Conservation (phyloP, 352 stramenopile genomes). For the Phytopythium helicoides region DNA sequence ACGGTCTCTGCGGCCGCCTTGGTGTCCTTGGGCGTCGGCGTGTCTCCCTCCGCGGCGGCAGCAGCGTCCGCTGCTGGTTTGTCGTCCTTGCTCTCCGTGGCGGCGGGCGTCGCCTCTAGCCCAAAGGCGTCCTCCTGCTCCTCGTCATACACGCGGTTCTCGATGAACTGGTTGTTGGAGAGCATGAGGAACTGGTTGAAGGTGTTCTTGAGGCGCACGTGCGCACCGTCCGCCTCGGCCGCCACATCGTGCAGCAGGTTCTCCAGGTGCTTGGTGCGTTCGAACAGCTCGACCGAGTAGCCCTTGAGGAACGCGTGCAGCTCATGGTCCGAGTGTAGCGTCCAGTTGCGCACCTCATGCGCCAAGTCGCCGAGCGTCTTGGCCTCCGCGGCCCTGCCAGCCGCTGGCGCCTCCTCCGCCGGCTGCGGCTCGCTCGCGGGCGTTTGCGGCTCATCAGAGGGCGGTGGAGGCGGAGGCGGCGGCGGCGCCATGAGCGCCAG, state of each 20-base stretch:
- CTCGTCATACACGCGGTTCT: slow-evolving; percentile 89
- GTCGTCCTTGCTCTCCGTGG: slow-evolving; percentile 17
- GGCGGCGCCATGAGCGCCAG: slow-evolving; percentile 20
- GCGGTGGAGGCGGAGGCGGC: slow-evolving; percentile 12
- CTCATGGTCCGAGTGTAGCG: slow-evolving; percentile 72
- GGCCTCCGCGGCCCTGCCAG: slow-evolving; percentile 9
- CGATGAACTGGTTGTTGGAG: slow-evolving; percentile 87
- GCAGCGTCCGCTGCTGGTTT: slow-evolving; percentile 3
- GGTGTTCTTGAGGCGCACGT: slow-evolving; percentile 79
- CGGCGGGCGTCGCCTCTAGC: not conserved
- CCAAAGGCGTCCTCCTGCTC: slow-evolving; percentile 75
- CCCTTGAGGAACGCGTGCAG: slow-evolving; percentile 64
- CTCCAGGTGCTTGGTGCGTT: slow-evolving; percentile 70
- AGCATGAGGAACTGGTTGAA: slow-evolving; percentile 89
- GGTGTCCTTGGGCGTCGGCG: slow-evolving; percentile 12
- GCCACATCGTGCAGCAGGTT: slow-evolving; percentile 69
- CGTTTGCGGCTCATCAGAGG: too few species aligned
- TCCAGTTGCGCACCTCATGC: slow-evolving; percentile 55
- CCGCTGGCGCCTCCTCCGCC: not conserved
- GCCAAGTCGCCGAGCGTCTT: slow-evolving; percentile 50
- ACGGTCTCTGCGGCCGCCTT: slow-evolving; percentile 48
- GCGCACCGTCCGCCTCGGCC: slow-evolving; percentile 55
- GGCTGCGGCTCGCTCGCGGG: not conserved
- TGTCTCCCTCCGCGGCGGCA: slow-evolving; percentile 4
- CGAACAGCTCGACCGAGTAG: slow-evolving; percentile 69